Percentiles rank a stretch among this genome's conserved stretches.
Conservation (phyloP, 2,329 filamentous ascomycete species). For the Pseudocercospora fijiensis region DNA sequence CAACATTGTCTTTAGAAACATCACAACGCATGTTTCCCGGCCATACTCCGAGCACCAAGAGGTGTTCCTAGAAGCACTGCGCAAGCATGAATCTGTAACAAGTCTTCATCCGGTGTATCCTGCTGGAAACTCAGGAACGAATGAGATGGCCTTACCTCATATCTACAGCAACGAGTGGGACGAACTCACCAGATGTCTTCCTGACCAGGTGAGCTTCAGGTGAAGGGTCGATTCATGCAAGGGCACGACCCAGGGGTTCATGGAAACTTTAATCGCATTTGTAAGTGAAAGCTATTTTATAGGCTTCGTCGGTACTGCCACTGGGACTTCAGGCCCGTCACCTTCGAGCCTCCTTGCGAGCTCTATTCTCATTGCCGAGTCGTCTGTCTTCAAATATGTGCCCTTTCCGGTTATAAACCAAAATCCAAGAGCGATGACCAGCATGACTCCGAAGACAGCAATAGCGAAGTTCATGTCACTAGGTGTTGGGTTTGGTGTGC, state of each 20-base stretch:
- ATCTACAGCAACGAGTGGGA: too few relatives aligned
- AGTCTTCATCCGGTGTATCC: too few relatives aligned
- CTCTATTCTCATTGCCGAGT: slow-evolving; percentile 27
- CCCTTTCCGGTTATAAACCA: slow-evolving; percentile 52
- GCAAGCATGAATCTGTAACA: too few relatives aligned
- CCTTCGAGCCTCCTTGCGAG: slow-evolving; percentile 22
- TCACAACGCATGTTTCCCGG: too few relatives aligned
- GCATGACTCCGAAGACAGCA: slow-evolving; percentile 57
- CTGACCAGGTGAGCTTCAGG: too few relatives aligned
- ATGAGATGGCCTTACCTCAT: too few relatives aligned
- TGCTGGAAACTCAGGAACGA: too few relatives aligned
- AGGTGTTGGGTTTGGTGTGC: slow-evolving; percentile 45
- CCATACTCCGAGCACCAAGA: too few relatives aligned
- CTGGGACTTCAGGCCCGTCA: not conserved
- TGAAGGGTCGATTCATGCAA: not conserved
- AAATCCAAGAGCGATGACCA: slow-evolving; percentile 52
- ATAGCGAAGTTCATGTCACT: slow-evolving; percentile 61
- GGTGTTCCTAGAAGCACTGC: too few relatives aligned
- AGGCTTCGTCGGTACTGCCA: not conserved
- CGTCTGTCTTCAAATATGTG: slow-evolving; percentile 36
- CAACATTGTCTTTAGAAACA: too few relatives aligned
- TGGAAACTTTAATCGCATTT: not conserved
- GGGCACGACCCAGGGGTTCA: not conserved
- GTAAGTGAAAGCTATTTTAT: not conserved
- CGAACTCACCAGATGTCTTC: too few relatives aligned